phyloP scores from a whole-genome alignment of 2,329 filamentous ascomycete species.

The Cladosporium oxysporum region DNA sequence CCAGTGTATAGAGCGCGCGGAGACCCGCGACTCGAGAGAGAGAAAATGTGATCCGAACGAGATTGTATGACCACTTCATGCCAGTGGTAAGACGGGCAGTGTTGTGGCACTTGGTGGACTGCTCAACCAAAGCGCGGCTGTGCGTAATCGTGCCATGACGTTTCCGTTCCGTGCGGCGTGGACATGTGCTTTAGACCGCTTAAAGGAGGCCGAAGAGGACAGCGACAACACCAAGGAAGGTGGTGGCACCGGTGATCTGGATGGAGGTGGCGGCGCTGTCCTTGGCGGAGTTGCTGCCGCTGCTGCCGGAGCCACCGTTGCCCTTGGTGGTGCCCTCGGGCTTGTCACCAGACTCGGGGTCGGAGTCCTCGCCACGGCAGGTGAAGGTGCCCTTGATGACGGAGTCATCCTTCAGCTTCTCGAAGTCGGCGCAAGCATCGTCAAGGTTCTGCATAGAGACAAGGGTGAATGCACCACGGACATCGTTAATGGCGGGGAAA shows the following conservation, averaged over 20 bases:
- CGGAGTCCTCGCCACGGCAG: conserved; percentile 44
- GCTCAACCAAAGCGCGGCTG: conserved; percentile 17
- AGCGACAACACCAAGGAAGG: conserved; percentile 49
- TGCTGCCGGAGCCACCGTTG: conserved; percentile 27
- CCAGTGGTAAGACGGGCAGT: background rate
- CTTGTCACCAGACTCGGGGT: conserved; percentile 35
- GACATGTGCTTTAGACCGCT: conserved; percentile 26
- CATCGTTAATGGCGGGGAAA: conserved; percentile 58
- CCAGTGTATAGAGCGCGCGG: background rate
- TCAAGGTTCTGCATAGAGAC: conserved; percentile 48
- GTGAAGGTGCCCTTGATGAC: conserved; percentile 47
- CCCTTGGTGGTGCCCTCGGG: conserved; percentile 29
- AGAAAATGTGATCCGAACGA: conserved; percentile 5
- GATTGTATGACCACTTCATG: conserved; percentile 9
- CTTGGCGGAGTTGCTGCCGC: conserved; percentile 29
- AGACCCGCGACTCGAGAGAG: background rate
- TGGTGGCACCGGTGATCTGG: conserved; percentile 46
- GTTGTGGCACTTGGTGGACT: conserved; percentile 5
- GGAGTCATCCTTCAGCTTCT: conserved; percentile 42
- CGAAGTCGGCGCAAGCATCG: conserved; percentile 44
- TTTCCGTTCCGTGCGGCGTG: conserved; percentile 5
- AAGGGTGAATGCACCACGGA: conserved; percentile 54
- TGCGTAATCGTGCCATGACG: conserved; percentile 6
- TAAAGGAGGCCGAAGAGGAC: conserved; percentile 51
- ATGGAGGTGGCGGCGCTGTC: conserved; percentile 45